phyloP scores from a whole-genome alignment of 805 yeast genomes.

The Lachancea dasiensis region DNA sequence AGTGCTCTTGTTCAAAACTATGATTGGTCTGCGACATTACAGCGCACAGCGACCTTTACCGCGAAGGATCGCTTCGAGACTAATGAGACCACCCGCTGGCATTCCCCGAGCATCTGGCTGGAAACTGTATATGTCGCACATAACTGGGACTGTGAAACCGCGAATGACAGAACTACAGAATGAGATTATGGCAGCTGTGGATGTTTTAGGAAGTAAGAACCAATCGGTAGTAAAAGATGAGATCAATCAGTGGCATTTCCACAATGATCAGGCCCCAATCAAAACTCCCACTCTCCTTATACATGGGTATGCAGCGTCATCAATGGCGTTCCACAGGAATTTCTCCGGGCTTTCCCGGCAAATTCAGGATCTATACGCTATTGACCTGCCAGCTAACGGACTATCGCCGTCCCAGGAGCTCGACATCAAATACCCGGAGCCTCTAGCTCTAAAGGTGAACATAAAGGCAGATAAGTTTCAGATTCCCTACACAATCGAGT shows the following conservation, averaged over 20 bases:
- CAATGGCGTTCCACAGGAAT: conserved; percentile 74
- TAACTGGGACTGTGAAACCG: conserved; percentile 1
- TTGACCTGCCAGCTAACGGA: conserved; percentile 71
- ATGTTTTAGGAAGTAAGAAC: conserved; percentile 14
- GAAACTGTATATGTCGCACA: conserved; percentile 9
- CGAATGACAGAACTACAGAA: conserved; percentile 20
- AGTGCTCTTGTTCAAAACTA: no score
- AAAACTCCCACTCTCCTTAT: conserved; percentile 46
- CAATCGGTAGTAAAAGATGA: conserved; percentile 20
- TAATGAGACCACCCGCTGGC: conserved; percentile 4
- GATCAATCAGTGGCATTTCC: conserved; percentile 32
- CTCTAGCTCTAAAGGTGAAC: conserved; percentile 22
- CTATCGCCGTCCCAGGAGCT: conserved; percentile 47
- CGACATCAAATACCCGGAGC: conserved; percentile 7
- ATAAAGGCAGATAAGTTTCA: conserved; percentile 9
- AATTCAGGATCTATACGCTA: conserved; percentile 56
- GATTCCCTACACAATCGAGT: conserved; percentile 18
- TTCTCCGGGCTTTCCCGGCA: conserved; percentile 43
- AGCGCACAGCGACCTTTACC: conserved; percentile 6
- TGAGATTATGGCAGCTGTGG: conserved; percentile 18
- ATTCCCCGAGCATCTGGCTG: conserved; percentile 10
- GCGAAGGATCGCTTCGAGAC: conserved; percentile 7
- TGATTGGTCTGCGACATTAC: neutral
- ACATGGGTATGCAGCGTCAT: conserved; percentile 93
- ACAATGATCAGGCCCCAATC: conserved; percentile 21